A percentile compares a stretch with the other conserved stretches of the same genome.
Conservation (phyloP, 2,329 filamentous ascomycete species). For the Aciculosporium take region DNA sequence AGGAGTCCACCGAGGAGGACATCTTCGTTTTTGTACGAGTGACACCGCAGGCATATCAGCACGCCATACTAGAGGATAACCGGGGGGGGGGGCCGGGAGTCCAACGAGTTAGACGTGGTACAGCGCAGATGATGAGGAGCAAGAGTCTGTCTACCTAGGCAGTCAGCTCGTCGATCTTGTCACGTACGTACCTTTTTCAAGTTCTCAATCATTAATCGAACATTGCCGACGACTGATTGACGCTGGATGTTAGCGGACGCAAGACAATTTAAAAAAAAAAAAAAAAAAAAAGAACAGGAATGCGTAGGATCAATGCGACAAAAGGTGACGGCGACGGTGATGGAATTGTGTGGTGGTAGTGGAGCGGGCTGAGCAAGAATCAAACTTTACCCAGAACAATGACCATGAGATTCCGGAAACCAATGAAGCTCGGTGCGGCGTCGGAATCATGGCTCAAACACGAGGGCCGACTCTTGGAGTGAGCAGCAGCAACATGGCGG, state of each 20-base stretch:
- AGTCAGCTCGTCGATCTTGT: not conserved
- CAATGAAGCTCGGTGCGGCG: constrained; percentile 67
- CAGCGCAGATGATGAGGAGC: not conserved
- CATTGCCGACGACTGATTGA: constrained; percentile 66
- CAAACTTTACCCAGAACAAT: constrained; percentile 61
- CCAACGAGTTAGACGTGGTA: not conserved
- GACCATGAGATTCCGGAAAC: constrained; percentile 92
- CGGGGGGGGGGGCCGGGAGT: not conserved
- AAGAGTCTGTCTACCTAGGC: not conserved
- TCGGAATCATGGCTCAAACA: constrained; percentile 74
- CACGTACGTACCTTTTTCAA: constrained; percentile 66
- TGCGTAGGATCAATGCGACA: not conserved
- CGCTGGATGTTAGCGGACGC: not conserved
- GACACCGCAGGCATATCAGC: constrained; percentile 78
- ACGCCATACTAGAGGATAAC: constrained; percentile 65
- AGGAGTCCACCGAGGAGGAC: constrained; percentile 60
- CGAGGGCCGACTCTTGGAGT: constrained; percentile 57
- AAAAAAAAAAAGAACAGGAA: too few species aligned
- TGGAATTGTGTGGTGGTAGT: not conserved
- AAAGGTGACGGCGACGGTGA: constrained; percentile 10
- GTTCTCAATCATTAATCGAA: constrained; percentile 92
- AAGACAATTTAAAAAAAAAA: not conserved
- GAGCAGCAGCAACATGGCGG: constrained; percentile 80
- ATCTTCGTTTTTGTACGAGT: constrained; percentile 73
- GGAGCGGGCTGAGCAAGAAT: not conserved